phyloP scores from a whole-genome alignment of 2,329 filamentous ascomycete species.

The Botrytis porri region DNA sequence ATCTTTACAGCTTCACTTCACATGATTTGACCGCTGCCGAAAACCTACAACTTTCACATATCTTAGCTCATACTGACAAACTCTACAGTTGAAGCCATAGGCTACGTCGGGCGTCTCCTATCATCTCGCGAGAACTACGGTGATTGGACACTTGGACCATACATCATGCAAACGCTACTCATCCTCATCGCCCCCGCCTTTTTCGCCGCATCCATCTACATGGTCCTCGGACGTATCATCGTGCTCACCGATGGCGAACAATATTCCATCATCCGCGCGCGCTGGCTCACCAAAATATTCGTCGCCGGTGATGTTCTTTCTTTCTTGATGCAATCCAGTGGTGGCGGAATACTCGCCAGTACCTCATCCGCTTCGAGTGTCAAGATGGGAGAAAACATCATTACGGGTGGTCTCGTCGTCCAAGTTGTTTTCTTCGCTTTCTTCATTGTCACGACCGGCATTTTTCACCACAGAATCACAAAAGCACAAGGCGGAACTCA shows the following conservation, averaged over 20 bases:
- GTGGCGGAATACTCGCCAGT: conserved; percentile 27
- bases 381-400: conserved; percentile 41
- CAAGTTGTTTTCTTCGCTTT: conserved; percentile 52
- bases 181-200: conserved; percentile 43
- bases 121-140: conserved; percentile 27
- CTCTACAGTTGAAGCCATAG: conserved; percentile 43
- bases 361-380: conserved; percentile 27
- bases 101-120: conserved; percentile 38
- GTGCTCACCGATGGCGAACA: conserved; percentile 39
- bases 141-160: conserved; percentile 35
- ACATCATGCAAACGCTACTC: conserved; percentile 40
- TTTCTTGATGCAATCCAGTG: conserved; percentile 43
- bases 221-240: conserved; percentile 44
- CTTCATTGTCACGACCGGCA: conserved; percentile 41
- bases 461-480: conserved; percentile 27
- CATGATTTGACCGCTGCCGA: background rate
- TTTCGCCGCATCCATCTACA: conserved; percentile 43
- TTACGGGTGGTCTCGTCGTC: conserved; percentile 47
- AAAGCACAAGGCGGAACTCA: conserved; percentile 17
- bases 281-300: conserved; percentile 45
- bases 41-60: background rate
- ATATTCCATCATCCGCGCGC: conserved; percentile 38
- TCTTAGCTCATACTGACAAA: conserved; percentile 14
- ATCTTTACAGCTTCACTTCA: background rate
- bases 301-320: conserved; percentile 46